Conservation (phyloP, 2,329 filamentous ascomycete genomes). For the Ophiostoma quercus region DNA sequence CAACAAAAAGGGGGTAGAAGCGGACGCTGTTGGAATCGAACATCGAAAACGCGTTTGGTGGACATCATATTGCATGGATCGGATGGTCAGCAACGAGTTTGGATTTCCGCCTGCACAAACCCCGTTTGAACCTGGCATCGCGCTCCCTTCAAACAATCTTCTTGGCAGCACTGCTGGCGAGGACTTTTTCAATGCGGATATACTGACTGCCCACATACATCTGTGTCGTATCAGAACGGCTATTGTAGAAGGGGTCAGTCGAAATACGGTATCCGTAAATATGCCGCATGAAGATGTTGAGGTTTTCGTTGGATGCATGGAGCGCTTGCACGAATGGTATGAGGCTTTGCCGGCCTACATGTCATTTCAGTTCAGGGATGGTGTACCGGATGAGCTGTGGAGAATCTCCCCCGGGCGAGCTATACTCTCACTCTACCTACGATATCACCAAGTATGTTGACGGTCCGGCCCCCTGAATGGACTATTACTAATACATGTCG, state of each 20-base stretch:
- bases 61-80: slow-evolving; percentile 4
- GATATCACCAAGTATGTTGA: not conserved
- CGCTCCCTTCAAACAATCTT: not conserved
- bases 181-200: not conserved
- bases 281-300: not conserved
- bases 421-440: not conserved
- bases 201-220: not conserved
- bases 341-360: not conserved
- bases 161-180: not conserved
- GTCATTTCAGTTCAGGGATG: not conserved
- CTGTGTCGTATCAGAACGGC: not conserved
- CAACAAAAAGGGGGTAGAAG: not conserved
- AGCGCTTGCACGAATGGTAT: not conserved
- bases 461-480: not conserved
- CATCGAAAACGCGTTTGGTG: slow-evolving; percentile 1
- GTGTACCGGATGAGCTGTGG: not conserved
- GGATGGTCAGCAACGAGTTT: slow-evolving; percentile 1
- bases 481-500: not conserved
- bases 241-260: not conserved
- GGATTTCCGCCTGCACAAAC: not conserved
- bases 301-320: not conserved
- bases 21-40: not conserved
- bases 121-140: not conserved
- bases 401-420: not conserved
- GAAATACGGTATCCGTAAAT: not conserved